Conservation (phyloP, 305 asterid species). For the Fraxinus nigra region DNA sequence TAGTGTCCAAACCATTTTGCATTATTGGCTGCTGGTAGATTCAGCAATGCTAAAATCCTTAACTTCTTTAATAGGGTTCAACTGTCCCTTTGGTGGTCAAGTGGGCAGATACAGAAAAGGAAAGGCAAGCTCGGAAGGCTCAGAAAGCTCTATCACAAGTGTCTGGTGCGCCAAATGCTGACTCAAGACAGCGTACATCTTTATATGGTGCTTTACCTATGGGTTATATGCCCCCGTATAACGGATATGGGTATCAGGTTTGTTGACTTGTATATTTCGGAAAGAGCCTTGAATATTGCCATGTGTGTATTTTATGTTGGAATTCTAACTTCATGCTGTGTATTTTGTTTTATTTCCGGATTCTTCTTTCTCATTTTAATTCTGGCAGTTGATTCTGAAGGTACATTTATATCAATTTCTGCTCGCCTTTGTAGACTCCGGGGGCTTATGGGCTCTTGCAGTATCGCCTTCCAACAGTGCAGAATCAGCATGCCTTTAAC, state of each 20-base stretch:
- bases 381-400: constrained; percentile 22
- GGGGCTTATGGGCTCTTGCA: constrained; percentile 72
- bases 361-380: constrained; percentile 23
- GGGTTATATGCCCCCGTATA: constrained; percentile 80
- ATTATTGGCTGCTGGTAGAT: not conserved
- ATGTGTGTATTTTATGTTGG: not conserved
- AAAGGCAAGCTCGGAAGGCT: constrained; percentile 80
- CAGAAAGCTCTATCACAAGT: constrained; percentile 67
- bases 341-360: constrained; percentile 15
- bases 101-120: constrained; percentile 99
- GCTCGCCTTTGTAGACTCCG: constrained; percentile 55
- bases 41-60: constrained; percentile 14
- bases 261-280: constrained; percentile 18
- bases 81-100: constrained; percentile 86
- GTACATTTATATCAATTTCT: constrained; percentile 29
- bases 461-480: constrained; percentile 67
- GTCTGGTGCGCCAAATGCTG: constrained; percentile 41
- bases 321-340: not conserved
- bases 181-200: constrained; percentile 68
- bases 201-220: constrained; percentile 66
- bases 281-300: not conserved
- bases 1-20: not conserved
- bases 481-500: constrained; percentile 64
- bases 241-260: constrained; percentile 91
- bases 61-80: constrained; percentile 54